phyloP scores from a whole-genome alignment of 192 early-diverging fungal species.

The Phycomyces blakesleeanus region DNA sequence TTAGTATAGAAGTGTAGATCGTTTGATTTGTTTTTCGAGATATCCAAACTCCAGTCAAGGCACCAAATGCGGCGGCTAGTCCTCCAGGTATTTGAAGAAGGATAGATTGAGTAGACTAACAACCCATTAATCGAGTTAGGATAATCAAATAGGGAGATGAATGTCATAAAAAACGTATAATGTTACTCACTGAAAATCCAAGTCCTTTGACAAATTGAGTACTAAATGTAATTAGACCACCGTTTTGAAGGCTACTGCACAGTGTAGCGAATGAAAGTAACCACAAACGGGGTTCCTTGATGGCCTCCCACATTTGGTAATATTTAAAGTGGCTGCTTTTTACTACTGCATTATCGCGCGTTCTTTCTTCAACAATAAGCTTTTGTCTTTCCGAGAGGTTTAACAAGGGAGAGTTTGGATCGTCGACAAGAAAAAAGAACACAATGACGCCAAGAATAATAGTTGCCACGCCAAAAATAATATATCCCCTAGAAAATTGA shows the following conservation, averaged over 20 bases:
- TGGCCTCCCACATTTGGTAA: slow-evolving; percentile 23
- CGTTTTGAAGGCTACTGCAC: slow-evolving; percentile 24
- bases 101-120: not conserved
- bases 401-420: slow-evolving; percentile 8
- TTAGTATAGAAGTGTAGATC: not conserved
- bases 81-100: slow-evolving; percentile 13
- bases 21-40: not conserved
- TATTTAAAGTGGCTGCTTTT: slow-evolving; percentile 10
- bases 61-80: not conserved
- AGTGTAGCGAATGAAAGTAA: not conserved
- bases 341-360: slow-evolving; percentile 19
- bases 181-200: slow-evolving; percentile 28
- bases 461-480: slow-evolving; percentile 24
- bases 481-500: slow-evolving; percentile 15
- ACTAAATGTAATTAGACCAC: slow-evolving; percentile 23
- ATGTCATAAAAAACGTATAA: no score
- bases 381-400: slow-evolving; percentile 24
- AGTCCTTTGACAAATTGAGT: slow-evolving; percentile 12
- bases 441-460: slow-evolving; percentile 17
- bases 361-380: slow-evolving; percentile 24
- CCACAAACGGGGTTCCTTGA: slow-evolving; percentile 27
- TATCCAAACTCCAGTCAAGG: not conserved
- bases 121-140: not conserved
- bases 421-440: slow-evolving; percentile 30
- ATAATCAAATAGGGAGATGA: not conserved